Base-by-base conservation (phyloP, 768 basidiomycete genomes). In the Lentinula detonsa region DNA sequence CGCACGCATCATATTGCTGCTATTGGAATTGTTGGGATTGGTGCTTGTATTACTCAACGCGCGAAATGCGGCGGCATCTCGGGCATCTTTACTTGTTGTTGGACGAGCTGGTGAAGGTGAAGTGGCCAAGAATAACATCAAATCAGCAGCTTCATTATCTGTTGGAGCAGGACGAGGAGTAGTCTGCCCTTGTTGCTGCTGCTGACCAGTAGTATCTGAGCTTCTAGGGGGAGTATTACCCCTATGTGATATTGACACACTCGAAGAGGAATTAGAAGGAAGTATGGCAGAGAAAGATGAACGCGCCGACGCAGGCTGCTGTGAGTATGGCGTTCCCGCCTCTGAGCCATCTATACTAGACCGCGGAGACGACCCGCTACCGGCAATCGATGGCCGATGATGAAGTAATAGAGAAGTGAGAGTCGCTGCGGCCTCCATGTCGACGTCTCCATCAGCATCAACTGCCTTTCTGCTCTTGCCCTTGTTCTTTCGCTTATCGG, bases 381-480 rank as follows among this genome's bases (percentile, higher is more conserved):
- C 79, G 28, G 78, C 75, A 13, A 85, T 82, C 9, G 85, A 84
- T 18, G 86, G 84, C 52, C 85, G 78, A 60, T 87, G 81, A 62
- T 87, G 82, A 61, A 88, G 76, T 60, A 87, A 76, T 59, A 92
- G 77, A 10, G 85, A 85, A 0, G 91, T 91, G 64, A 93, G 76
- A 8, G 91, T 89, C 31, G 87, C 88, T 6, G 90, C 91, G 43
- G 90, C 91, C 71, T 91, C 88, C 82, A 91, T 88, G 70, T 91
- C 90, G 54, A 87, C 78, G 65, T 86, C 87, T 11, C 78, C 81
- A 61, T 83, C 82, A 13, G 73, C 75, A 57, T 80, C 78, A 60
- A 75, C 73, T 57, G 70, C 59, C 16, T 61, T 49, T 65, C 65
- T 16, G 69, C 64, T 64, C 66, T 65, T 57, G 10, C 48, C 21